Base-by-base conservation (phyloP, 331 rosid genomes). In the Cydonia oblonga region DNA sequence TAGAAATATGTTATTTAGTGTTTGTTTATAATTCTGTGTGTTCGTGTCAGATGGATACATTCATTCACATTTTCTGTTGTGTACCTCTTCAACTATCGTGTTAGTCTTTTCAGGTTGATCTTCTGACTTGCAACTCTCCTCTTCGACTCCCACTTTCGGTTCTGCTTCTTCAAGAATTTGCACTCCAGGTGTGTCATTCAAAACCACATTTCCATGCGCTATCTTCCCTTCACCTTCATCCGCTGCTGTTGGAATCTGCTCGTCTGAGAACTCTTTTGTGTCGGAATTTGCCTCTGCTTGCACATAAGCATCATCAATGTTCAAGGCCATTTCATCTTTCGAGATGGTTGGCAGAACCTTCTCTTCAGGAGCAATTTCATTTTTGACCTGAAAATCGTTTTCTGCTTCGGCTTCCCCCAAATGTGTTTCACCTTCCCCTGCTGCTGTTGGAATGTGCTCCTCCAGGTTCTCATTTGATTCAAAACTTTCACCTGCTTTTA, bases 121-220 rank as follows among this genome's bases (percentile, higher is more conserved):
- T 33, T 49, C 72, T 40, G 13, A 18, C 6, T 23, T 24, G 44
- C 15, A 64, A 13, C 70, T 68, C 69, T 73, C 71, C 56, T 66
- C 59, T 4, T 79, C 66, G 20, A 57, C 62, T n/a, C 25, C 66
- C 11, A 22, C 66, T 23, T 66, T 35, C 57, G 69, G 32, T 57
- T 68, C 75, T 11, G 73, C 71, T 5, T 78, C 68, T 46, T 68
- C 59, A 0, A 10, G 57, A 70, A 76, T 79, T 75, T 68, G 81
- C 77, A 75, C 69, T 71, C 20, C 57, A 53, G 44, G 11, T 6
- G 65, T 25, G 2, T 68, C 44, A 25, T 42, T 75, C 46, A 15
- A 46, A 46, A 46, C 53, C 0, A 15, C 19, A 46, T 15, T 46
- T 46, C n/a, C 53, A 46, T 46, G 53, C 5, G 53, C 20, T 18